These are phyloP conservation scores for Paraphaeosphaeria minitans DNA, from an alignment of 2,329 filamentous ascomycete genomes.

Conservation along the genomic window DNA sequence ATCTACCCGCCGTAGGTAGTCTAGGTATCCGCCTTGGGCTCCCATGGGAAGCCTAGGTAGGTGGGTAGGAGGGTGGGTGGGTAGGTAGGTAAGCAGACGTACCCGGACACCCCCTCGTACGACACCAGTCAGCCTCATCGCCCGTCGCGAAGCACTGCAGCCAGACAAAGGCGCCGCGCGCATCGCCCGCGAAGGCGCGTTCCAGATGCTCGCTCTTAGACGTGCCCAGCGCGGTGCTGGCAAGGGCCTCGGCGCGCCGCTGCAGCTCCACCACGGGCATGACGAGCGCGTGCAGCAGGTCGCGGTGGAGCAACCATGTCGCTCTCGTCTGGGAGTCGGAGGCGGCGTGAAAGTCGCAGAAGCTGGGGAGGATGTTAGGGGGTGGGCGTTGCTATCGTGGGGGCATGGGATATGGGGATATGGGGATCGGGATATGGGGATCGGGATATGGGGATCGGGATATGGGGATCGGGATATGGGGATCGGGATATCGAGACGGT, in stretches of 20 bases:
- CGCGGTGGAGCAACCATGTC: constrained; percentile 59
- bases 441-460: too few relatives aligned
- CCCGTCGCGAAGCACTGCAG: constrained; percentile 61
- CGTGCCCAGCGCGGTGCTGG: constrained; percentile 56
- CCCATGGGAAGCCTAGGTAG: too few relatives aligned
- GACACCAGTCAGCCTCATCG: constrained; percentile 63
- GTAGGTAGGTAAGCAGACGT: constrained; percentile 15
- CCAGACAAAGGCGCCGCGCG: constrained; percentile 63
- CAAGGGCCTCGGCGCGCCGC: constrained; percentile 59
- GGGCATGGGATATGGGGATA: too few relatives aligned
- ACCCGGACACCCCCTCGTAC: constrained; percentile 60
- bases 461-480: too few relatives aligned
- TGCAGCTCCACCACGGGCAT: constrained; percentile 64
- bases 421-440: constrained; percentile 7
- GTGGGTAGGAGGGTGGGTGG: background rate
- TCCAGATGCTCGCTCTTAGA: constrained; percentile 59
- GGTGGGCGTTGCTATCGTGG: background rate
- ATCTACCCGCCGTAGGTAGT: too few relatives aligned
- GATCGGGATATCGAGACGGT: too few relatives aligned
- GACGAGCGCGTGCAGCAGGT: constrained; percentile 63
- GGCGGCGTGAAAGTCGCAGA: constrained; percentile 50
- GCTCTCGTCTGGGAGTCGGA: constrained; percentile 40
- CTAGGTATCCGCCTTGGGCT: too few relatives aligned
- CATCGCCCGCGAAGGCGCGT: constrained; percentile 61
- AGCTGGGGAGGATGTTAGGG: constrained; percentile 35